phyloP scores from a whole-genome alignment of 2,329 filamentous ascomycete genomes.

The Dactylella cylindrospora region DNA sequence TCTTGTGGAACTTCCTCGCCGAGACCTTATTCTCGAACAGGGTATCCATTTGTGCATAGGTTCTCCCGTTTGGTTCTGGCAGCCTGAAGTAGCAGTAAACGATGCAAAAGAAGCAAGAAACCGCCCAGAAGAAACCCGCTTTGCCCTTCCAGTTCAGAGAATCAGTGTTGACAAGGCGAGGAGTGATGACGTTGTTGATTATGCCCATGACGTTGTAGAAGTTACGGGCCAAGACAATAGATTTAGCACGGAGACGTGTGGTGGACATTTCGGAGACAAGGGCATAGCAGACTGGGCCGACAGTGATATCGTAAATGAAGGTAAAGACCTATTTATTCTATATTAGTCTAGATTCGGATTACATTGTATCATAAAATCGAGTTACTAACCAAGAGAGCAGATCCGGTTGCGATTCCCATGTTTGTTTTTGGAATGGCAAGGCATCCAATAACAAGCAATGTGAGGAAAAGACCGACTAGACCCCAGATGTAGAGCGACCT shows the following conservation, averaged over 20 bases:
- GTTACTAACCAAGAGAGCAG: constrained; percentile 22
- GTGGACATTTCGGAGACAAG: constrained; percentile 60
- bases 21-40: constrained; percentile 54
- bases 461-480: constrained; percentile 53
- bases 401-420: constrained; percentile 22
- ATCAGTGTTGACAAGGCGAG: constrained; percentile 37
- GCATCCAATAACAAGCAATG: constrained; percentile 49
- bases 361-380: neutral
- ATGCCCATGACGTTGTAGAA: constrained; percentile 59
- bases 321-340: constrained; percentile 53
- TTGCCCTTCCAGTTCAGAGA: constrained; percentile 54
- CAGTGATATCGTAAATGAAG: constrained; percentile 60
- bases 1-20: constrained; percentile 53
- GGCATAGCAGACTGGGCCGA: constrained; percentile 60
- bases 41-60: constrained; percentile 82
- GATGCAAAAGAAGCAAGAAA: constrained; percentile 76
- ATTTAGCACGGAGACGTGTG: constrained; percentile 60
- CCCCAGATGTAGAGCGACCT: constrained; percentile 58
- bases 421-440: constrained; percentile 29
- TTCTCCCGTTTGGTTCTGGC: constrained; percentile 72
- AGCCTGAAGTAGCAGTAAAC: constrained; percentile 79
- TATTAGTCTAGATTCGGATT: neutral
- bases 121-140: constrained; percentile 59
- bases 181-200: constrained; percentile 50
- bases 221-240: constrained; percentile 58